phyloP scores from a whole-genome alignment of 495 filamentous ascomycete genomes.

The Daldinia concentrica region DNA sequence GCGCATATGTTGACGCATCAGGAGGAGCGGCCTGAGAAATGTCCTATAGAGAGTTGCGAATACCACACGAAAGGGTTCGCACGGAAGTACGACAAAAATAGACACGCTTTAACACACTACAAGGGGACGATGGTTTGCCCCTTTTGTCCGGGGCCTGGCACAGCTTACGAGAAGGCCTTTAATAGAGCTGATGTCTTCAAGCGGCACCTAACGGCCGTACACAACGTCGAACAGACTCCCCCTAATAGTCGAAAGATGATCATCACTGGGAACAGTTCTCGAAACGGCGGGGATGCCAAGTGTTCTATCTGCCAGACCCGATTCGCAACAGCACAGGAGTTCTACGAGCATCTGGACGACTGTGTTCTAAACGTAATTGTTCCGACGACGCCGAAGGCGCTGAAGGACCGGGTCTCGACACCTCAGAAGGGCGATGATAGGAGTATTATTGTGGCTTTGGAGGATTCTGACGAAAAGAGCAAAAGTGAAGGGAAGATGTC shows the following conservation, averaged over 20 bases:
- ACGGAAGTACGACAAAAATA: constrained; percentile 97
- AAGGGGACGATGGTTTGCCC: constrained; percentile 99
- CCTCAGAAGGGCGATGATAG: constrained; percentile 56
- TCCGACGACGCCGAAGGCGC: constrained; percentile 74
- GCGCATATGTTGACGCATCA: constrained; percentile 98
- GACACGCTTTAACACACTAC: constrained; percentile 97
- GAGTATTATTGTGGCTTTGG: constrained; percentile 68
- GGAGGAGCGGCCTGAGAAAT: constrained; percentile 94
- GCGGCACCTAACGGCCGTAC: constrained; percentile 92
- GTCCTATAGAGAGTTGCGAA: constrained; percentile 92
- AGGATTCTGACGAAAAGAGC: constrained; percentile 63
- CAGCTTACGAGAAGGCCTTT: constrained; percentile 95
- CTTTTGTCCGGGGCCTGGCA: constrained; percentile 94
- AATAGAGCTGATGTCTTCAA: constrained; percentile 99
- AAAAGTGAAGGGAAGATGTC: constrained; percentile 46
- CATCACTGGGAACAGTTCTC: constrained; percentile 63
- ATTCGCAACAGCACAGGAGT: constrained; percentile 93
- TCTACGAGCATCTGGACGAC: constrained; percentile 98
- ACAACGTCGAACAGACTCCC: constrained; percentile 94
- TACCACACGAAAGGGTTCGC: constrained; percentile 97
- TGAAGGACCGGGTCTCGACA: constrained; percentile 66
- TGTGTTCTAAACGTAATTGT: constrained; percentile 97
- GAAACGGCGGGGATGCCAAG: constrained; percentile 77
- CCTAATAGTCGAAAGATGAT: constrained; percentile 95
- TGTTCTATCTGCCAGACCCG: constrained; percentile 95